Percentiles rank a stretch among this genome's conserved stretches.
phyloP scores from a whole-genome alignment of 805 yeast species.

The Candida yuanshanica region DNA sequence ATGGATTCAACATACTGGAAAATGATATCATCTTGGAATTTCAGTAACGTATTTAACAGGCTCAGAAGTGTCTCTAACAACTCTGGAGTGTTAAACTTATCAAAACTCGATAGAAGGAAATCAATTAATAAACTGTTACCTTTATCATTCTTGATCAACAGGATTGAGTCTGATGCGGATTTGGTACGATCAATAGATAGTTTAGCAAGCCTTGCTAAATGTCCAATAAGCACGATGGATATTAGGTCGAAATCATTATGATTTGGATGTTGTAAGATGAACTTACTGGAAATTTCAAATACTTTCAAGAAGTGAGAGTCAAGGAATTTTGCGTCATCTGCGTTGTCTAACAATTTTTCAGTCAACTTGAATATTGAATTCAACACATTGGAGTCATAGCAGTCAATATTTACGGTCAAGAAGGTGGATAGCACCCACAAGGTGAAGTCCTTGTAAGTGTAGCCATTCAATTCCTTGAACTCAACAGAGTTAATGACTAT shows the following conservation, averaged over 20 bases:
- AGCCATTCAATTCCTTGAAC: slow-evolving; percentile 39
- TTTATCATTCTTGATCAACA: slow-evolving; percentile 10
- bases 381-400: slow-evolving; percentile 32
- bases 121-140: slow-evolving; percentile 17
- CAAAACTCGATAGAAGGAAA: slow-evolving; percentile 20
- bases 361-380: slow-evolving; percentile 40
- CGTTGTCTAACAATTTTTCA: slow-evolving; percentile 47
- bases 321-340: slow-evolving; percentile 40
- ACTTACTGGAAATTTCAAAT: slow-evolving; percentile 30
- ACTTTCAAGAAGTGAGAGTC: slow-evolving; percentile 36
- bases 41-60: slow-evolving; percentile 16
- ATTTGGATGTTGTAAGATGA: slow-evolving; percentile 6
- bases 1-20: slow-evolving; percentile 22
- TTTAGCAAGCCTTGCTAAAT: slow-evolving; percentile 19
- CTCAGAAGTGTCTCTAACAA: slow-evolving; percentile 17
- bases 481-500: slow-evolving; percentile 47
- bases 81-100: slow-evolving; percentile 16
- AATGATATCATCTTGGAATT: slow-evolving; percentile 21
- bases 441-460: slow-evolving; percentile 58
- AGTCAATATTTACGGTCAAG: slow-evolving; percentile 28
- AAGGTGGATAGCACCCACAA: slow-evolving; percentile 42
- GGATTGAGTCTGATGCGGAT: slow-evolving; percentile 11
- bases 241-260: slow-evolving; percentile 15
- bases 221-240: slow-evolving; percentile 20
- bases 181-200: slow-evolving; percentile 13